Percentiles rank a stretch among this genome's conserved stretches.
phyloP scores from a whole-genome alignment of 495 filamentous ascomycete genomes.

The Tuber indicum region DNA sequence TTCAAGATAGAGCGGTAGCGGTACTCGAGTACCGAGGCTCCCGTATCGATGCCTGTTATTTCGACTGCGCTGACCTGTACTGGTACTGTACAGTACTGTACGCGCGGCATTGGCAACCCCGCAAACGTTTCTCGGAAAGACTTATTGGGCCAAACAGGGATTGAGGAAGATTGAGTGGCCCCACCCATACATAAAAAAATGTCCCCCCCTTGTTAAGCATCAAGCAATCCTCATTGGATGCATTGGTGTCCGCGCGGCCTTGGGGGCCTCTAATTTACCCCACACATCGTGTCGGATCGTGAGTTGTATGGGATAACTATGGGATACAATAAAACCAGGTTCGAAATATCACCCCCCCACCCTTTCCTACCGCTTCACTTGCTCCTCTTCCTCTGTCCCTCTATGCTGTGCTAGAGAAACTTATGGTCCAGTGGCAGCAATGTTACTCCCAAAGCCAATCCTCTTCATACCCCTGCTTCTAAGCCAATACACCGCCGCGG shows the following conservation, averaged over 20 bases:
- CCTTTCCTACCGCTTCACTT: not conserved
- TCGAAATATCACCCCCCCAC: not conserved
- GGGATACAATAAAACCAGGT: not conserved
- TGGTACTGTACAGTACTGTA: not conserved
- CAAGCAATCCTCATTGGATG: not conserved
- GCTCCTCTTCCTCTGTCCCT: not conserved
- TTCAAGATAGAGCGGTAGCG: too few relatives aligned
- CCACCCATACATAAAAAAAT: not conserved
- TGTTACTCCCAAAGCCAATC: not conserved
- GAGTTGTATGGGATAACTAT: not conserved
- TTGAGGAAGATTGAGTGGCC: not conserved
- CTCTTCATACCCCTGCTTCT: not conserved
- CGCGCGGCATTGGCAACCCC: not conserved
- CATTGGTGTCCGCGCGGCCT: not conserved
- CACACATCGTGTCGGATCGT: not conserved
- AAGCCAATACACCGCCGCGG: not conserved
- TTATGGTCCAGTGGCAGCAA: not conserved
- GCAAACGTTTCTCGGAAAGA: not conserved
- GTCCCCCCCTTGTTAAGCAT: not conserved
- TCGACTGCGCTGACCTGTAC: not conserved
- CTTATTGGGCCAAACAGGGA: not conserved
- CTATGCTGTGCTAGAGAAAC: not conserved
- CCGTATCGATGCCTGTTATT: not conserved
- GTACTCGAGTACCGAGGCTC: not conserved
- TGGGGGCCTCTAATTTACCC: not conserved